Evolutionary conservation across 1,139 yeast genomes (phyloP), one percentile per base, ranked within the genome.

Genomic region (Arxiozyma heterogenica): DNA sequence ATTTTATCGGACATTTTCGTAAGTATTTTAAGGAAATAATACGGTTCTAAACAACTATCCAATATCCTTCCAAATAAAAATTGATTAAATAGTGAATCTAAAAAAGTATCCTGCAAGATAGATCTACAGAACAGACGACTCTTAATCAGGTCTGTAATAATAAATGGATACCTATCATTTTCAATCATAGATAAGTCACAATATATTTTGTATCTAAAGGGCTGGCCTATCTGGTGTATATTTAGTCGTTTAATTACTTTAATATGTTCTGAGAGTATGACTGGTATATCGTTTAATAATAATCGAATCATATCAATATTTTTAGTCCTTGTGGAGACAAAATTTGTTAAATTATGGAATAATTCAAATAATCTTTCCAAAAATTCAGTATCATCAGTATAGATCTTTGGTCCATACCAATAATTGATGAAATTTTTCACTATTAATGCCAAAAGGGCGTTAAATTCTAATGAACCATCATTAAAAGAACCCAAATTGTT

Each of bases 401-500:
- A 62, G 4, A 67, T 61, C 52, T 64, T 67, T 15, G 55, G 34
- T 11, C 70, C 70, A 53, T 66, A 66, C 71, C 71, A 67, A 18
- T 61, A 50, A 9, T 54, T 54, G 8, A 67, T 53, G 53, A 63
- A 66, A 52, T 64, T 66, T 51, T 63, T 58, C 34, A 64, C 51
- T 12, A 66, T 47, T 38, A 67, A 56, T 11, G 64, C 60, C 23
- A 58, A 41, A 11, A 67, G 55, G 4, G 70, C 62, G 51, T 62
- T 60, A 1, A 60, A 44, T 18, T 64, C 57, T 23, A 66, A 53
- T 2, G 49, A 22, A 4, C 50, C 50, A 39, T 59, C 60, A 7
- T 57, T 47, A 7, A 42, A 21, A 6, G 44, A 43, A 3, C 58
- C 49, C 25, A 63, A 38, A 7, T 50, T 38, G 1, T 46, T 17